phyloP scores from a whole-genome alignment of 2,329 filamentous ascomycete species.

The Pyrenophora tritici-repentis region DNA sequence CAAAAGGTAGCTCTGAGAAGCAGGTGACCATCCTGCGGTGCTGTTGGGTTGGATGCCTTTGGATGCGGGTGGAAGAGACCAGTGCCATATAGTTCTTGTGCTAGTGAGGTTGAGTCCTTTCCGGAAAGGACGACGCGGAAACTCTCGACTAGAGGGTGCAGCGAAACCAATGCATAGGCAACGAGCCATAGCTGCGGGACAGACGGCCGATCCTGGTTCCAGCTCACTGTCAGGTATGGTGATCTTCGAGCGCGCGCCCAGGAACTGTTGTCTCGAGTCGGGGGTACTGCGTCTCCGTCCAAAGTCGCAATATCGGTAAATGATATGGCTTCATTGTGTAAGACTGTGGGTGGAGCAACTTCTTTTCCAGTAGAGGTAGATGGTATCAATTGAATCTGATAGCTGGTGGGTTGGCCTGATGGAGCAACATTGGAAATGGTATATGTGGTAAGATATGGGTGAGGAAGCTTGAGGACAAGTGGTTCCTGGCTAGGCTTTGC shows the following conservation, averaged over 20 bases:
- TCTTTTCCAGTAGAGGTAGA: constrained; percentile 24
- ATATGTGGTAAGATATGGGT: constrained; percentile 47
- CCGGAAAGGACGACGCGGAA: constrained; percentile 52
- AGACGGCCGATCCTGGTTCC: constrained; percentile 49
- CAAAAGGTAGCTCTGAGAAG: constrained; percentile 57
- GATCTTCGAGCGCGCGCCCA: constrained; percentile 55
- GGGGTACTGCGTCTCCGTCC: constrained; percentile 29
- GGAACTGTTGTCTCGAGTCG: constrained; percentile 43
- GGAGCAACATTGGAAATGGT: constrained; percentile 31
- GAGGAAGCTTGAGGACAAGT: constrained; percentile 43
- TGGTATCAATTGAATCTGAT: constrained; percentile 30
- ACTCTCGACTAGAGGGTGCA: constrained; percentile 52
- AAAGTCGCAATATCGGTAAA: constrained; percentile 40
- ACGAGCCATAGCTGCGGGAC: constrained; percentile 56
- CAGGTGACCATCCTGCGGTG: constrained; percentile 50
- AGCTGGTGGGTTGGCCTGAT: constrained; percentile 23
- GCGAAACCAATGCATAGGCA: constrained; percentile 52
- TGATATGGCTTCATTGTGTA: constrained; percentile 35
- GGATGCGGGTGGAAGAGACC: constrained; percentile 54
- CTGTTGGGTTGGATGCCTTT: constrained; percentile 40
- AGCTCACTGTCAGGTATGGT: constrained; percentile 50
- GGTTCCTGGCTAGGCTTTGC: constrained; percentile 23
- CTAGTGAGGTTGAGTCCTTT: constrained; percentile 43
- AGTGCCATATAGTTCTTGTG: constrained; percentile 48
- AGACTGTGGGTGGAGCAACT: constrained; percentile 26